Evolutionary conservation across 371 early-diverging fungal species (phyloP), one percentile per base, ranked within the genome.

Genomic region (Mortierella sp.): DNA sequence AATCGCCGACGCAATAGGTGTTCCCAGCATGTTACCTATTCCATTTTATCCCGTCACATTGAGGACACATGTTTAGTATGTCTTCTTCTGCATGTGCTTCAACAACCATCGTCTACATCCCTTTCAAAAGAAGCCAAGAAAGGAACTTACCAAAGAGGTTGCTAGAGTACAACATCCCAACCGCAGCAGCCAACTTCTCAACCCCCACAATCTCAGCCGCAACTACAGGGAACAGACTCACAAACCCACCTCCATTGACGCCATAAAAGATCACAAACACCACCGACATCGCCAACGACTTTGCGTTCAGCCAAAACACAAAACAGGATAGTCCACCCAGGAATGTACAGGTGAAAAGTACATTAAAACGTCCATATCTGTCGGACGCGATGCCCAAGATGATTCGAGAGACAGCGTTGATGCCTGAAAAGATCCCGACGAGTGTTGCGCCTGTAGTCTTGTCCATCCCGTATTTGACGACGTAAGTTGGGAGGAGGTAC

Each of bases 181-280:
- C 84, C 14, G 90, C 90, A 1, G 90, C 84, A 11, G 92, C 84
- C 12, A 92, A 71, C 11, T 84, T 78, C 32, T 87, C 90, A 18
- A 89, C 70, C 1, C 92, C 92, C 72, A 91, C 88, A 24, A 90
- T 75, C 68, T 90, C 83, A 6, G 91, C 91, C 0, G 88, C 87
- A 29, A 87, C 92, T 0, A 89, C 90, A 0, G 92, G 89, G 29
- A 90, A 81, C 21, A 92, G 80, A 12, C 86, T 83, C 16, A 92
- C 87, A 18, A 81, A 81, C 35, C 92, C 93, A 51, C 92, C 91
- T 12, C 88, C 89, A 29, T 83, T 81, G 76, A 89, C 77, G 0
- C 92, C 91, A 78, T 88, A 91, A 46, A 91, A 43, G 54, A 92
- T 70, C 46, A 70, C 46, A 58, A 81, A 81, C 8, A 74, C 49